Evolutionary conservation across 1,139 yeast species (phyloP).

Genomic region (Candida sojae): DNA sequence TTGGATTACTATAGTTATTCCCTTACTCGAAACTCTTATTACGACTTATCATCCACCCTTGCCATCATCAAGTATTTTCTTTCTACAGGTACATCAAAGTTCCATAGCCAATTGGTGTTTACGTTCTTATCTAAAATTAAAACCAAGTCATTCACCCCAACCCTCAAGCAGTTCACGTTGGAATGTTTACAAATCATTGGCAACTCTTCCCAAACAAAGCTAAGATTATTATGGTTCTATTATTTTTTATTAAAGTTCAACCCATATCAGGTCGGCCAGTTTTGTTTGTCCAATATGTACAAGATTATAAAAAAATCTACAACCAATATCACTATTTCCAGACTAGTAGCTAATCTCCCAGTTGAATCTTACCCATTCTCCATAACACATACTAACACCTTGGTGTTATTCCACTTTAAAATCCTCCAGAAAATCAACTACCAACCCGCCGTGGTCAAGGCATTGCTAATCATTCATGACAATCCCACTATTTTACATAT

Average conservation of each 20-base stretch:
- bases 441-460: slow-evolving; percentile 9
- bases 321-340: not conserved
- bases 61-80: slow-evolving; percentile 12
- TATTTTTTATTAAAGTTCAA: slow-evolving; percentile 9
- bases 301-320: slow-evolving; percentile 4
- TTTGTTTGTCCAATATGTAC: slow-evolving; percentile 12
- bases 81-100: not conserved
- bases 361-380: not conserved
- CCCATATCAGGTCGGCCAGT: slow-evolving; percentile 7
- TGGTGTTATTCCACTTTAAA: slow-evolving; percentile 8
- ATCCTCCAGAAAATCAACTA: slow-evolving; percentile 6
- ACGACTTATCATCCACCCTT: not conserved
- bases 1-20: slow-evolving; percentile 11
- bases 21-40: slow-evolving; percentile 1
- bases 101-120: slow-evolving; percentile 9
- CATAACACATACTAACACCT: not conserved
- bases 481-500: slow-evolving; percentile 18
- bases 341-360: not conserved
- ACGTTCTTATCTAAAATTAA: slow-evolving; percentile 6
- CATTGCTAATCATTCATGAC: slow-evolving; percentile 11
- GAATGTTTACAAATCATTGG: slow-evolving; percentile 9
- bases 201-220: slow-evolving; percentile 1
- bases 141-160: not conserved
- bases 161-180: slow-evolving; percentile 6
- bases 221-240: slow-evolving; percentile 10